A percentile compares a stretch with the other conserved stretches of the same genome.
Evolutionary conservation across 2,329 filamentous ascomycete species (phyloP).

Genomic region (Ramularia endophylla): DNA sequence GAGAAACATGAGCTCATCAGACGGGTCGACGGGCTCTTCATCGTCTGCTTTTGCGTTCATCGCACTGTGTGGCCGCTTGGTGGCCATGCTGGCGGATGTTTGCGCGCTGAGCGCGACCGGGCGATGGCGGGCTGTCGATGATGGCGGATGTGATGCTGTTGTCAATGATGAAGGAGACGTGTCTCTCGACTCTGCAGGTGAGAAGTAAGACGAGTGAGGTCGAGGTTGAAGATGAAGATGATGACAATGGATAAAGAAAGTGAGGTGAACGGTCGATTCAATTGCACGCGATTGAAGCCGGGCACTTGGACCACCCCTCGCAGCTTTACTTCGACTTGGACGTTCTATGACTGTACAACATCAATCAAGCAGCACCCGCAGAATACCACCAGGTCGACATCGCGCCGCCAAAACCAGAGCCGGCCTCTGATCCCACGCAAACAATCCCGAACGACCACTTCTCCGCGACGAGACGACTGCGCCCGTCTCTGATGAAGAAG

Average conservation of each 20-base stretch:
- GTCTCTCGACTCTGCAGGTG: background rate
- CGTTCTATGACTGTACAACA: no score
- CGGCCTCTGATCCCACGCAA: conserved; percentile 4
- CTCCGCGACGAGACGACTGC: background rate
- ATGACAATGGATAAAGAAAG: background rate
- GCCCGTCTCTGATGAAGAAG: background rate
- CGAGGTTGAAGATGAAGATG: background rate
- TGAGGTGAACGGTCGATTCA: no score
- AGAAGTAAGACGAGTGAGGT: background rate
- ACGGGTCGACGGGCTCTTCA: conserved; percentile 85
- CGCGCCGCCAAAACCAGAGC: conserved; percentile 1
- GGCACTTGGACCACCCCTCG: no score
- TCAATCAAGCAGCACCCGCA: background rate
- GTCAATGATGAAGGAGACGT: background rate
- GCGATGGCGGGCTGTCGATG: conserved; percentile 1
- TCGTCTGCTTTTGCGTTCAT: conserved; percentile 61
- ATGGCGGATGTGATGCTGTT: background rate
- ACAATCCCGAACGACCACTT: conserved; percentile 1
- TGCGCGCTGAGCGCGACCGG: conserved; percentile 9
- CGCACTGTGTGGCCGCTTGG: conserved; percentile 64
- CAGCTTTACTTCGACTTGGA: no score
- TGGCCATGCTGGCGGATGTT: conserved; percentile 59
- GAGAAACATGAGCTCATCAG: conserved; percentile 90
- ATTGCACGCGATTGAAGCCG: no score
- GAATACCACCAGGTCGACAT: background rate